Percentiles rank a stretch among this genome's conserved stretches.
phyloP scores from a whole-genome alignment of 176 grass and related monocot genomes.

The Triticum urartu region DNA sequence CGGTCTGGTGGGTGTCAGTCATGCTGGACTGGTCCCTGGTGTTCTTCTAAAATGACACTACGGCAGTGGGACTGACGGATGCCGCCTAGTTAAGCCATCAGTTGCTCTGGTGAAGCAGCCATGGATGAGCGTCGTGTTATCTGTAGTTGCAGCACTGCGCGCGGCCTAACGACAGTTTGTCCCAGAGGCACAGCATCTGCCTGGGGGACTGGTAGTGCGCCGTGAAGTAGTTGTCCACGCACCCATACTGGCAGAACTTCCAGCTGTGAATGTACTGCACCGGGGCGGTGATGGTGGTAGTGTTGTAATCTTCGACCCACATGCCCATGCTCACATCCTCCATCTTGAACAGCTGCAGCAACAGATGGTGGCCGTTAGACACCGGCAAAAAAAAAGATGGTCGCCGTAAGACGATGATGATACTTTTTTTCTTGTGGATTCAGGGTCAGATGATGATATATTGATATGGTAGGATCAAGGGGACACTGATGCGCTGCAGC shows the following conservation, averaged over 20 bases:
- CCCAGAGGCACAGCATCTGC: conserved; percentile 83
- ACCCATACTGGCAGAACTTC: conserved; percentile 92
- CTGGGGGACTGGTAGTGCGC: conserved; percentile 92
- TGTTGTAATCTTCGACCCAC: conserved; percentile 94
- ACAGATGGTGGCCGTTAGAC: not conserved
- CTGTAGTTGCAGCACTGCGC: conserved; percentile 73
- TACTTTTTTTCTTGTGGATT: no score
- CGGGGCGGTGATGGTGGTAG: not conserved
- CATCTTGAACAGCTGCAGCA: conserved; percentile 87
- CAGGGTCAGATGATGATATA: not conserved
- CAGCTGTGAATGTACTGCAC: conserved; percentile 83
- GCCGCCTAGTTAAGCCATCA: not conserved
- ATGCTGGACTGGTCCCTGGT: not conserved
- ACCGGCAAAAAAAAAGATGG: no score
- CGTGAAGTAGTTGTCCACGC: conserved; percentile 70
- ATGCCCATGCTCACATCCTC: conserved; percentile 99
- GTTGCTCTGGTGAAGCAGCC: not conserved
- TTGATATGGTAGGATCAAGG: not conserved
- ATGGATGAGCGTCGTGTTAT: conserved; percentile 32
- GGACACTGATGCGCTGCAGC: not conserved
- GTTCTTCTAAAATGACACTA: not conserved
- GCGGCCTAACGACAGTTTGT: conserved; percentile 55
- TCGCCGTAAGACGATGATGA: no score
- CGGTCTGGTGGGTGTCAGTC: not conserved
- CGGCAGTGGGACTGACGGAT: not conserved